These are phyloP conservation scores for Rhynchospora pubera DNA, from an alignment of 176 grass and related monocot species.

Conservation along the genomic window DNA sequence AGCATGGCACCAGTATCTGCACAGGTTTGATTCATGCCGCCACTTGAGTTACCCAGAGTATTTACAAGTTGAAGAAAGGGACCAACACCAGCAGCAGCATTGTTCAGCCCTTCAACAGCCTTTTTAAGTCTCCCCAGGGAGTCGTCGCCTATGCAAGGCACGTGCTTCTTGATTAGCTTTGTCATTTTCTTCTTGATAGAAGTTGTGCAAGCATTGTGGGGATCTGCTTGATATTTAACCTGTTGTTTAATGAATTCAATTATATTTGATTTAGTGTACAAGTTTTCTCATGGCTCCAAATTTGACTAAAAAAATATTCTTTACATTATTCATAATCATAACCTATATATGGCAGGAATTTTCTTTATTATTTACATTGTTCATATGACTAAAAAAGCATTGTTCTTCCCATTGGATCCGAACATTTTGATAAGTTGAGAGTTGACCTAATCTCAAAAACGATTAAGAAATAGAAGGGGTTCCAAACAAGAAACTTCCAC, in stretches of 20 bases:
- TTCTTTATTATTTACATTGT: background rate
- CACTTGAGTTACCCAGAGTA: background rate
- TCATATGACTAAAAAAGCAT: too few species aligned
- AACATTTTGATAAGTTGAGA: too few species aligned
- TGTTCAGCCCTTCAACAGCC: background rate
- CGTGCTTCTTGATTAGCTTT: background rate
- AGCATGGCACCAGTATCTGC: conserved; percentile 6
- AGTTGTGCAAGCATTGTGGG: background rate
- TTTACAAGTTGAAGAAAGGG: conserved; percentile 6
- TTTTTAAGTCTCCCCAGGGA: background rate
- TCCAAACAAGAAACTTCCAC: too few species aligned
- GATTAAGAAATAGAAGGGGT: too few species aligned
- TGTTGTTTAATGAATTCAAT: background rate
- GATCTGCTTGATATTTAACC: background rate
- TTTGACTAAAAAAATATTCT: background rate
- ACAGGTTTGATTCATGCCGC: background rate
- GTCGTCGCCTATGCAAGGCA: background rate
- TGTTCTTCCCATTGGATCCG: too few species aligned
- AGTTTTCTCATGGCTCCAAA: background rate
- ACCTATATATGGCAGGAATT: background rate
- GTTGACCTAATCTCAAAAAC: too few species aligned
- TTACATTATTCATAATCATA: background rate
- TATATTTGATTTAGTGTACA: background rate
- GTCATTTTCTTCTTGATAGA: background rate
- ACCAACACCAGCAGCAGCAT: background rate